Conservation (phyloP, 441 rosid species). For the Populus hybrid region DNA sequence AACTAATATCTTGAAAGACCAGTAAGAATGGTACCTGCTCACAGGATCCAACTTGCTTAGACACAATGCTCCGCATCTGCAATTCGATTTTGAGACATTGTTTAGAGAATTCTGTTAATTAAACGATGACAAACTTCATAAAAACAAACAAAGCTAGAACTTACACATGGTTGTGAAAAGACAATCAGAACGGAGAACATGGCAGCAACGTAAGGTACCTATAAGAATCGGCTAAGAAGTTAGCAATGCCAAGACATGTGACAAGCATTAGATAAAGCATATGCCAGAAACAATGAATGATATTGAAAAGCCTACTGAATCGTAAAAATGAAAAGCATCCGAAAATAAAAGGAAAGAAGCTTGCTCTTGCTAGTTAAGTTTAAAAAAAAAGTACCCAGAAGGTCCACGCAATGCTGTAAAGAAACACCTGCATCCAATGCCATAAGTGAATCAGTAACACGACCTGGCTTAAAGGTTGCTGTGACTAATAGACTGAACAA, state of each 20-base stretch:
- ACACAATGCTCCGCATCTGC: conserved; percentile 85
- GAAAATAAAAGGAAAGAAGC: not conserved
- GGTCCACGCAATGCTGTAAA: conserved; percentile 81
- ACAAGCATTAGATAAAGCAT: not conserved
- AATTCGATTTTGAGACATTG: conserved; percentile 8
- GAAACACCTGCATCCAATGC: conserved; percentile 57
- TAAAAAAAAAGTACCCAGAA: conserved; percentile 53
- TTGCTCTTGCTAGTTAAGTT: conserved; percentile 8
- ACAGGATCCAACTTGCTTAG: conserved; percentile 73
- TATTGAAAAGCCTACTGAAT: not conserved
- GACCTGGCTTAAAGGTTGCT: not conserved
- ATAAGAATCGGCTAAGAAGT: conserved; percentile 19
- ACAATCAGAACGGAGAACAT: conserved; percentile 54
- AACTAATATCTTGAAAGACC: not conserved
- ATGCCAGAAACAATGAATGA: not conserved
- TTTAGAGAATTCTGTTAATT: not conserved
- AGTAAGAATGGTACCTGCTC: conserved; percentile 55
- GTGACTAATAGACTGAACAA: not conserved
- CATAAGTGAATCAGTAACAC: conserved; percentile 11
- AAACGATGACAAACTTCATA: not conserved
- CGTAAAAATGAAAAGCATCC: not conserved
- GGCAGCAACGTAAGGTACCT: conserved; percentile 89
- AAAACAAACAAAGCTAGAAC: conserved; percentile 26
- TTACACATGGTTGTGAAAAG: conserved; percentile 76
- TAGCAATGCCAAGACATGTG: conserved; percentile 14